Percentiles rank a stretch among this genome's conserved stretches.
These are phyloP conservation scores for Cladorrhinum sp. DNA, from an alignment of 2,329 filamentous ascomycete genomes.

Conservation along the genomic window DNA sequence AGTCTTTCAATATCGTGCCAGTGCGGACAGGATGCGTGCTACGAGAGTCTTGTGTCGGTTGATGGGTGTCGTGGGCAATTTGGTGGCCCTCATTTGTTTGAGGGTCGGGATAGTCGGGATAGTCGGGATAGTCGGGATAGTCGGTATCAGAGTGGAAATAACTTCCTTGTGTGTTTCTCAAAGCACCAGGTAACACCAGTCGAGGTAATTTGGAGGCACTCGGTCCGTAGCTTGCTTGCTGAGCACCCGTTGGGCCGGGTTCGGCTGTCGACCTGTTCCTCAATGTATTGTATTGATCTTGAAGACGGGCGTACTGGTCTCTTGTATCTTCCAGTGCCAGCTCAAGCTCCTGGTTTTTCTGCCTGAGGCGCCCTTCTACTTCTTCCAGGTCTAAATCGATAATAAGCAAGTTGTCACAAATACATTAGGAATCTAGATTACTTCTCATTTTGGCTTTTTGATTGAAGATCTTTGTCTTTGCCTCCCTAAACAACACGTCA, in stretches of 20 bases:
- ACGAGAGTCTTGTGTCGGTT: neutral
- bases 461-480: no score
- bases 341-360: slow-evolving; percentile 69
- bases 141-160: neutral
- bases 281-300: slow-evolving; percentile 61
- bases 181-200: neutral
- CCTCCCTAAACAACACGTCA: slow-evolving; percentile 16
- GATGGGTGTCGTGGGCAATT: neutral
- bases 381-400: slow-evolving; percentile 47
- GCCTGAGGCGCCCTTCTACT: slow-evolving; percentile 61
- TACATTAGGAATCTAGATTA: no score
- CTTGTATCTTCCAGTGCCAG: slow-evolving; percentile 67
- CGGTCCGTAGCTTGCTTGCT: no score
- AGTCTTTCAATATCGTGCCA: neutral
- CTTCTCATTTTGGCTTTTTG: slow-evolving; percentile 13
- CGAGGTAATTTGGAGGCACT: neutral
- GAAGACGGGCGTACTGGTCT: slow-evolving; percentile 64
- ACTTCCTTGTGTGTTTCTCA: neutral
- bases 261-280: slow-evolving; percentile 28
- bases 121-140: no score
- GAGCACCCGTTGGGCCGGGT: neutral
- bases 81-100: neutral
- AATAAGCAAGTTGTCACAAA: no score
- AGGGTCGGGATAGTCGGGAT: neutral
- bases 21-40: neutral